phyloP scores from a whole-genome alignment of 148 eudicot species.

The Beta vulgaris region DNA sequence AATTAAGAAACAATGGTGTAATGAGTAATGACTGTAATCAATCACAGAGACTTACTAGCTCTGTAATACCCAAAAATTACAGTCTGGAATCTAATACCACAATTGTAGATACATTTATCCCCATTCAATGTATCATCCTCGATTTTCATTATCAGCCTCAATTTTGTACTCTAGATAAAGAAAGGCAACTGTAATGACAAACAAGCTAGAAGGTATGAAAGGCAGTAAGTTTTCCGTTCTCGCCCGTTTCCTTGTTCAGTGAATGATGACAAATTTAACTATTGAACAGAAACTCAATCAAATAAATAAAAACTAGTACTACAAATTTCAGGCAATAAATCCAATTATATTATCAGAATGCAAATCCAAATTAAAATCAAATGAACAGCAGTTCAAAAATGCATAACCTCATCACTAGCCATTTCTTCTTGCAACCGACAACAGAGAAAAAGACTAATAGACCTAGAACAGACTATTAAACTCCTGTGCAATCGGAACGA shows the following conservation, averaged over 20 bases:
- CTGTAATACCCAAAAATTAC: neutral
- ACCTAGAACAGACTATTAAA: slow-evolving; percentile 6
- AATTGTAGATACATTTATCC: neutral
- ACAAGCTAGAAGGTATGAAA: neutral
- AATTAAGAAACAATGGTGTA: slow-evolving; percentile 1
- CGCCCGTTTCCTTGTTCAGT: neutral
- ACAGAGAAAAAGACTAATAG: neutral
- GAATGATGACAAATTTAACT: neutral
- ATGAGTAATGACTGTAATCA: neutral
- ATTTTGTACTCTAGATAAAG: neutral
- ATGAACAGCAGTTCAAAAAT: slow-evolving; percentile 25
- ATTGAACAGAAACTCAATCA: neutral
- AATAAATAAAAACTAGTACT: neutral
- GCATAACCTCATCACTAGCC: slow-evolving; percentile 22
- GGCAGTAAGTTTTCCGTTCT: too few species aligned
- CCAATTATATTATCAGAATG: neutral
- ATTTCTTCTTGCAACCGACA: neutral
- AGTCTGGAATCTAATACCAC: neutral
- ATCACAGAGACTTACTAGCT: neutral
- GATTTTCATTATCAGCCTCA: too few species aligned
- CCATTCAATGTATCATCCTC: neutral
- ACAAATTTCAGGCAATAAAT: slow-evolving; percentile 5
- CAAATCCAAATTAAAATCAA: slow-evolving; percentile 1
- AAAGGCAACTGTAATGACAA: neutral
- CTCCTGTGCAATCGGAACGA: slow-evolving; percentile 7